phyloP scores from a whole-genome alignment of 2,329 filamentous ascomycete species.

The Pezicula rhizophila region DNA sequence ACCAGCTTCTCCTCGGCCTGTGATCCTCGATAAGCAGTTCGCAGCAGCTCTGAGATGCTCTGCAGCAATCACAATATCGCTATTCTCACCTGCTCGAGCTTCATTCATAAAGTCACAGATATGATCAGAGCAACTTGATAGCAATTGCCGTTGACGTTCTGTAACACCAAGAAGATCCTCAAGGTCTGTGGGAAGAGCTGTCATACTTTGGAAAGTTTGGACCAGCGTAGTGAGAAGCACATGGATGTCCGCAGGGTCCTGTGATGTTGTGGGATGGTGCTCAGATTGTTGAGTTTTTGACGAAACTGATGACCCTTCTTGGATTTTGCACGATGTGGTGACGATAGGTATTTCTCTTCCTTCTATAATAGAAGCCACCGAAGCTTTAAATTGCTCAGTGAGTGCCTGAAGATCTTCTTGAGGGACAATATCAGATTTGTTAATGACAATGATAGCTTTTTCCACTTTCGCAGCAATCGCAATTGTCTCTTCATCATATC shows the following conservation, averaged over 20 bases:
- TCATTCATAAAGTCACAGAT: slow-evolving; percentile 68
- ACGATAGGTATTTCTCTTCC: slow-evolving; percentile 37
- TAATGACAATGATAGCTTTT: slow-evolving; percentile 50
- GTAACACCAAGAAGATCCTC: slow-evolving; percentile 86
- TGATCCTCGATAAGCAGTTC: slow-evolving; percentile 76
- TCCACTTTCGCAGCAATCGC: slow-evolving; percentile 43
- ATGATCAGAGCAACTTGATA: slow-evolving; percentile 65
- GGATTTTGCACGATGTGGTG: slow-evolving; percentile 68
- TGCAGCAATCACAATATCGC: slow-evolving; percentile 84
- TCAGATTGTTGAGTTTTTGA: slow-evolving; percentile 1
- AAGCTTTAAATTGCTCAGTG: slow-evolving; percentile 33
- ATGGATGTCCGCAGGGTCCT: slow-evolving; percentile 61
- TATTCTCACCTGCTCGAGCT: slow-evolving; percentile 43
- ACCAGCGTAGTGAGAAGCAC: slow-evolving; percentile 58
- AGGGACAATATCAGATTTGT: slow-evolving; percentile 52
- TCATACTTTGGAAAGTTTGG: slow-evolving; percentile 64
- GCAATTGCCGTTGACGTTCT: slow-evolving; percentile 77
- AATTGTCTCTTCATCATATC: slow-evolving; percentile 50
- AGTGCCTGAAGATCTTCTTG: slow-evolving; percentile 31
- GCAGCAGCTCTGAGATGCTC: slow-evolving; percentile 82
- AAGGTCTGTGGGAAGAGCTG: slow-evolving; percentile 62
- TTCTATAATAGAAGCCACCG: slow-evolving; percentile 27
- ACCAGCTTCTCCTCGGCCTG: slow-evolving; percentile 74
- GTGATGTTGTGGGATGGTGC: not conserved
- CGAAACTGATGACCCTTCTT: slow-evolving; percentile 25